Evolutionary conservation across 108 stramenopile species (phyloP).

Genomic region (Discostella stelligeroides): DNA sequence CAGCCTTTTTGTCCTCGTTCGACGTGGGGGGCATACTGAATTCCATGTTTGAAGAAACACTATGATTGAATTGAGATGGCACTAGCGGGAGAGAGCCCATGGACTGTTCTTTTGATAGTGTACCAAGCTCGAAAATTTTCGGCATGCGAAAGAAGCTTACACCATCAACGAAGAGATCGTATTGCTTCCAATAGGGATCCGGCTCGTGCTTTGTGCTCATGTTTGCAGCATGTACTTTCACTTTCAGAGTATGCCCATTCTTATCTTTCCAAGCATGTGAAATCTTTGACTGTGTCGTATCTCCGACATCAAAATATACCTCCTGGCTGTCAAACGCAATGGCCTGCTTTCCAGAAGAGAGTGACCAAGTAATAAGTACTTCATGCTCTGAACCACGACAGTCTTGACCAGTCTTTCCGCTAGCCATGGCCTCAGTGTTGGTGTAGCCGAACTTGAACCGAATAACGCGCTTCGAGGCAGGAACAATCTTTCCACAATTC

Average conservation of each 20-base stretch:
- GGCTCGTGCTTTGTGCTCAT: conserved; percentile 30
- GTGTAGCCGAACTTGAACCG: conserved; percentile 60
- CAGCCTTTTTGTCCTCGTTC: neutral
- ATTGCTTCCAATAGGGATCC: conserved; percentile 47
- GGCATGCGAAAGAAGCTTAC: conserved; percentile 44
- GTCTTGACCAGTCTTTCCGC: conserved; percentile 41
- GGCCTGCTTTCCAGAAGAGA: conserved; percentile 49
- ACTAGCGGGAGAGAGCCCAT: neutral
- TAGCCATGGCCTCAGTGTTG: conserved; percentile 32
- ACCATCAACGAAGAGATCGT: conserved; percentile 49
- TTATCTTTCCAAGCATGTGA: conserved; percentile 57
- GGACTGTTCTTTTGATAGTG: conserved; percentile 4
- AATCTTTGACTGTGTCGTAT: conserved; percentile 48
- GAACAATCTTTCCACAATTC: conserved; percentile 45
- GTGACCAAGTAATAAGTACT: conserved; percentile 42
- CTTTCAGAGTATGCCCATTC: conserved; percentile 24
- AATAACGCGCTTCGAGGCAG: conserved; percentile 48
- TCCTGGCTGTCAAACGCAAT: conserved; percentile 34
- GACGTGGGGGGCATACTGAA: neutral
- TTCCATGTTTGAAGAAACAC: neutral
- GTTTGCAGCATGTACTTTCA: conserved; percentile 25
- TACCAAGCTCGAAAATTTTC: conserved; percentile 47
- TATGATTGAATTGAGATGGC: neutral
- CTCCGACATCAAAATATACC: conserved; percentile 38
- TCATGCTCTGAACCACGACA: conserved; percentile 59